Base-by-base conservation (phyloP, 805 yeast species). In the Millerozyma miso region DNA sequence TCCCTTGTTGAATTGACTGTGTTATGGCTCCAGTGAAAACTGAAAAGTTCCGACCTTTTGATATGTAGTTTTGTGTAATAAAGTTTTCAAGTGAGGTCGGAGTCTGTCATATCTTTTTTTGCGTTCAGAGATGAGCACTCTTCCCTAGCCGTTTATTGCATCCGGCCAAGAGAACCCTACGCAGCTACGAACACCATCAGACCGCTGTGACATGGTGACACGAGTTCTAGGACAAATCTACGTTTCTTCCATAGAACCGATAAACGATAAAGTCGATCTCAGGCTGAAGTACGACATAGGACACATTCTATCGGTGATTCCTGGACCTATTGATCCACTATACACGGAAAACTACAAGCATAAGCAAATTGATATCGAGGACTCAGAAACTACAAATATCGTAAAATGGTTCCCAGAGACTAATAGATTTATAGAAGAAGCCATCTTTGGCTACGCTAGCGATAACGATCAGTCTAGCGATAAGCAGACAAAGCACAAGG, bases 221-320 rank as follows among this genome's bases (percentile, higher is more conserved):
- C 39, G 39, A 31, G 74, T 89, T n/a, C 62, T 87, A n/a, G 95
- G 95, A 19, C 82, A 83, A 6, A 74, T 91, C 1, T 86, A 81
- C 62, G 62, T 91, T 13, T 89, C 96, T 3, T 79, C 93, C 0
- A 67, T 83, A 16, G 78, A 76, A 39, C 85, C 96, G 0, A 64
- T 89, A 17, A 65, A 74, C 13, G 73, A 78, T 3, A 74, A 66
- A 34, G 62, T 71, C 12, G 80, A 84, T 35, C 62, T 87, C 35
- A 63, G 62, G 23, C 67, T 68, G 17, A 69, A 76, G 17, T 64
- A 73, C 50, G 75, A 77, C 7, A 81, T 93, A 35, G 76, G 88
- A 0, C 88, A 85, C 56, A 77, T 93, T 8, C 59, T 91, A 17
- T 83, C 96, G 0, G 75, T 83, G 0, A 63, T 88, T 16, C 78